These are phyloP conservation scores for Globisporangium nagaii DNA, from an alignment of 352 stramenopile genomes.

Conservation along the genomic window DNA sequence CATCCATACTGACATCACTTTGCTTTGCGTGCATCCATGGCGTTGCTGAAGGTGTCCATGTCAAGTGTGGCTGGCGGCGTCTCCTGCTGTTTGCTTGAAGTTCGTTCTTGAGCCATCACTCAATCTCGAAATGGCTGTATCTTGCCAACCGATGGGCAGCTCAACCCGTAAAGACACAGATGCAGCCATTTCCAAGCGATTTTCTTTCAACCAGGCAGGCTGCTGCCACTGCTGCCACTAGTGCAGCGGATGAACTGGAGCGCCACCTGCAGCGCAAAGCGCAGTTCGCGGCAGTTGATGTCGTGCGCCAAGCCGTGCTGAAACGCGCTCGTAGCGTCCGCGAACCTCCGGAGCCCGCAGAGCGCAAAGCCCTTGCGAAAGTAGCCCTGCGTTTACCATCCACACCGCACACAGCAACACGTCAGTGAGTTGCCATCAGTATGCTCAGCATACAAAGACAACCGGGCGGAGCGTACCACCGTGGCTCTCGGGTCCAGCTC, in stretches of 20 bases:
- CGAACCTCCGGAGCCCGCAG: slow-evolving; percentile 38
- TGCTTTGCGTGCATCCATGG: not conserved
- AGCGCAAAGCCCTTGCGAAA: slow-evolving; percentile 65
- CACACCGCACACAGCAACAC: not conserved
- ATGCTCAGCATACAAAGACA: too few species aligned
- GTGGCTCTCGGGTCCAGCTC: slow-evolving; percentile 41
- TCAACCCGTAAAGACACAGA: too few species aligned
- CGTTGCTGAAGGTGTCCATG: not conserved
- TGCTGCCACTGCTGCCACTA: not conserved
- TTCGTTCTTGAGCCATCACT: not conserved
- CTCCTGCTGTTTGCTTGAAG: not conserved
- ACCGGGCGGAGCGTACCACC: slow-evolving; percentile 24
- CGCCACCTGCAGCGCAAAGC: slow-evolving; percentile 45
- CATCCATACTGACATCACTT: too few species aligned
- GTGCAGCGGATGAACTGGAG: slow-evolving; percentile 20
- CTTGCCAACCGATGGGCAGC: not conserved
- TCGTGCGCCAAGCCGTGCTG: slow-evolving; percentile 63
- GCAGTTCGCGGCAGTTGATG: slow-evolving; percentile 49
- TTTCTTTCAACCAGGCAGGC: not conserved
- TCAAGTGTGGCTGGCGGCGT: too few species aligned
- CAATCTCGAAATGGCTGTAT: not conserved
- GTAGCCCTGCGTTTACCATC: slow-evolving; percentile 59
- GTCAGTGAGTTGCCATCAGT: too few species aligned
- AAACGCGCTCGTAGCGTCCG: slow-evolving; percentile 51
- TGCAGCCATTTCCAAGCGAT: too few species aligned